phyloP scores from a whole-genome alignment of 352 stramenopile species.

The Phytophthora pisi region DNA sequence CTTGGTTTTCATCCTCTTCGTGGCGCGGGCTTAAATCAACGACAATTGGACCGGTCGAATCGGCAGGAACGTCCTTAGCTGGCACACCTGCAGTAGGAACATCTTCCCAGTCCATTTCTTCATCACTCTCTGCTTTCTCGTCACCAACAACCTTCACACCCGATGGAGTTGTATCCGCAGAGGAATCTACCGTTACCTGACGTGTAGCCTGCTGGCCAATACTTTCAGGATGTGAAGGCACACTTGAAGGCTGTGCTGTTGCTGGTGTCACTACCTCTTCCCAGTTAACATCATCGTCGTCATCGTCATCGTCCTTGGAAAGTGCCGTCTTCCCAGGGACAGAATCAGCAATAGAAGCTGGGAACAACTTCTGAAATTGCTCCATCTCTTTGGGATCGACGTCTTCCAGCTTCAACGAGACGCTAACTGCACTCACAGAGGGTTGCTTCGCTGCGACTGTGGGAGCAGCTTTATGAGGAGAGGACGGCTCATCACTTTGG shows the following conservation, averaged over 20 bases:
- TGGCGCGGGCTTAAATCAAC: background rate
- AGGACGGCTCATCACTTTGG: background rate
- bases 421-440: conserved; percentile 32
- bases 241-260: background rate
- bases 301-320: conserved; percentile 23
- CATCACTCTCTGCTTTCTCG: conserved; percentile 32
- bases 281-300: conserved; percentile 54
- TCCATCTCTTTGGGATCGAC: conserved; percentile 25
- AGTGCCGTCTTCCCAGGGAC: background rate
- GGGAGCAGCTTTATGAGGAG: background rate
- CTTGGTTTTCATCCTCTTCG: conserved; percentile 6
- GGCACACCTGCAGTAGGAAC: conserved; percentile 43
- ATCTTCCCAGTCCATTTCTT: conserved; percentile 62
- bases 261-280: conserved; percentile 18
- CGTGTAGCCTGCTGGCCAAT: background rate
- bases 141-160: background rate
- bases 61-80: background rate
- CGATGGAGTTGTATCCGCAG: background rate
- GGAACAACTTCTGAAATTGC: conserved; percentile 44
- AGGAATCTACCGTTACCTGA: background rate
- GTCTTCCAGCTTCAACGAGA: conserved; percentile 59
- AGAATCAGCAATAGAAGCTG: conserved; percentile 34
- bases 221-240: background rate
- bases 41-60: background rate
- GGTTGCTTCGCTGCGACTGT: conserved; percentile 1